Conservation (phyloP, 2,329 filamentous ascomycete genomes). For the Colletotrichum sp. region DNA sequence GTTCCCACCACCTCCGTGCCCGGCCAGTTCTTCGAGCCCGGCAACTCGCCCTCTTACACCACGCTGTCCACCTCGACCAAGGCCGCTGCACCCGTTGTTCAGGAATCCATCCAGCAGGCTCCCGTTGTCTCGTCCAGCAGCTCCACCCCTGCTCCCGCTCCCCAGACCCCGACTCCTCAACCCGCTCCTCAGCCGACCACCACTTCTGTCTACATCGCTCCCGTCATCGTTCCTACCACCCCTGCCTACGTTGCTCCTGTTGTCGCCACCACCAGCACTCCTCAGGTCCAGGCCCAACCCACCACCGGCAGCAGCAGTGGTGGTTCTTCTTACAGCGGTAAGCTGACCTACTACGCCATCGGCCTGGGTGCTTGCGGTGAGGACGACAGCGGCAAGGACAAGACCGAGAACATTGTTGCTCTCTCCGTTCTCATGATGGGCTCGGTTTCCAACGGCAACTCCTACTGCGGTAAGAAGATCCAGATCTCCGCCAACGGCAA, state of each 20-base stretch:
- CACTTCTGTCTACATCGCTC: conserved; percentile 7
- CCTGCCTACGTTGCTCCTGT: background rate
- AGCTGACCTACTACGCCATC: conserved; percentile 77
- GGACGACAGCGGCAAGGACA: conserved; percentile 62
- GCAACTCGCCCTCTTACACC: conserved; percentile 10
- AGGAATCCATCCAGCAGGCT: conserved; percentile 1
- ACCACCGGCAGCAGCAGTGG: conserved; percentile 17
- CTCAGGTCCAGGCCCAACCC: conserved; percentile 3
- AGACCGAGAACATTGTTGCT: conserved; percentile 68
- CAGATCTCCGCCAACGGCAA: conserved; percentile 67
- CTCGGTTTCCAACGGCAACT: conserved; percentile 67
- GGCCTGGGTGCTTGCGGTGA: conserved; percentile 73
- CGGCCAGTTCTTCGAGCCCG: conserved; percentile 35
- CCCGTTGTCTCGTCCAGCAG: background rate
- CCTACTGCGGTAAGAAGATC: conserved; percentile 72
- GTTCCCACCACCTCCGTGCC: conserved; percentile 26
- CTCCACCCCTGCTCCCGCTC: conserved; percentile 20
- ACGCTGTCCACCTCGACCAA: conserved; percentile 10
- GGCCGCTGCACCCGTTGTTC: background rate
- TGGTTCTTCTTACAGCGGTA: conserved; percentile 54
- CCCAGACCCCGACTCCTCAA: conserved; percentile 27
- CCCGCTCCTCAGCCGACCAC: conserved; percentile 8
- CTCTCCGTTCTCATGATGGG: conserved; percentile 71
- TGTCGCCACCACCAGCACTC: conserved; percentile 11
- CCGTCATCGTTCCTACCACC: background rate